Conservation (phyloP, 1,139 yeast genomes). For the Casaregolazyma lundiana region DNA sequence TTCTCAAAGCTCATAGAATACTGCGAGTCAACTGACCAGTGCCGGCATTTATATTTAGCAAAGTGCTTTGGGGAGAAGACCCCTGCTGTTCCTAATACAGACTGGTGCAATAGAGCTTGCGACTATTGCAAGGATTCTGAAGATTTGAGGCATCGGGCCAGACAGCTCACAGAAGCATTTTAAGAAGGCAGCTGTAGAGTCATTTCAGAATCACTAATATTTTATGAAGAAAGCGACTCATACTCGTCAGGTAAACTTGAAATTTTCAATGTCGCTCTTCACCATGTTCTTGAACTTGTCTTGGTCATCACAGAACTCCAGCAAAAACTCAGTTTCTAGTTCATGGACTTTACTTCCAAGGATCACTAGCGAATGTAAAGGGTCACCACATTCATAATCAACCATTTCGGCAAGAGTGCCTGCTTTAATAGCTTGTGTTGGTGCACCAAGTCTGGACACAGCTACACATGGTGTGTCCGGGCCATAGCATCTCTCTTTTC, state of each 20-base stretch:
- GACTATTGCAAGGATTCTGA: conserved; percentile 30
- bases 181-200: too few relatives aligned
- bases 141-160: conserved; percentile 12
- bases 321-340: conserved; percentile 78
- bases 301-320: conserved; percentile 67
- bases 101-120: conserved; percentile 32
- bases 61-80: conserved; percentile 69
- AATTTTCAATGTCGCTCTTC: conserved; percentile 65
- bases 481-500: conserved; percentile 65
- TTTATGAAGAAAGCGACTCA: conserved; percentile 6
- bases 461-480: conserved; percentile 91
- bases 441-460: conserved; percentile 84
- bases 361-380: conserved; percentile 85
- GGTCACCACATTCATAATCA: conserved; percentile 87
- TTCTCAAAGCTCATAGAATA: conserved; percentile 59
- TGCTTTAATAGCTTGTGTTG: conserved; percentile 75
- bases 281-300: conserved; percentile 58
- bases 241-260: conserved; percentile 39
- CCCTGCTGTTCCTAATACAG: conserved; percentile 16
- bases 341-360: conserved; percentile 94
- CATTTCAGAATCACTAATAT: too few relatives aligned
- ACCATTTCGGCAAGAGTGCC: conserved; percentile 68
- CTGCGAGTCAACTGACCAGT: conserved; percentile 75
- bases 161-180: not conserved
- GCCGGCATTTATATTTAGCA: conserved; percentile 73